Conservation (phyloP, 345 rosid genomes). For the Dipteronia sinensis region DNA sequence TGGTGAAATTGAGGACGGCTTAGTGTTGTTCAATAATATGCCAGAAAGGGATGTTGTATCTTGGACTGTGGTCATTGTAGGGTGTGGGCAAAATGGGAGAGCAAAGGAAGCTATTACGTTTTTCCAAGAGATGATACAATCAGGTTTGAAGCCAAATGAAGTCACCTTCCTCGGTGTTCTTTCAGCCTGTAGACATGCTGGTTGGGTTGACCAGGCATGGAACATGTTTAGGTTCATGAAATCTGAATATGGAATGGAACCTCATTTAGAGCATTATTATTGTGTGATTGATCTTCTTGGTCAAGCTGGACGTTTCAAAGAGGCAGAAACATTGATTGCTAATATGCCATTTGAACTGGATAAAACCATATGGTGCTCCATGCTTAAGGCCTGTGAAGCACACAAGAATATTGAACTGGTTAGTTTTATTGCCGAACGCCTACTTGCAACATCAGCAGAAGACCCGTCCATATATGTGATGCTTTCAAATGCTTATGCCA, state of each 20-base stretch:
- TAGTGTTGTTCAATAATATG: slow-evolving; percentile 45
- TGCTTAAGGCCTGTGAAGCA: slow-evolving; percentile 67
- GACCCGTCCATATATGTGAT: slow-evolving; percentile 64
- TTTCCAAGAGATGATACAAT: slow-evolving; percentile 52
- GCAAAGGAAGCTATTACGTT: slow-evolving; percentile 50
- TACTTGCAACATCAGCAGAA: slow-evolving; percentile 40
- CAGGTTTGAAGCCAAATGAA: slow-evolving; percentile 65
- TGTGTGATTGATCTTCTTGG: slow-evolving; percentile 74
- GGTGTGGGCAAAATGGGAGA: slow-evolving; percentile 78
- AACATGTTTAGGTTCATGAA: slow-evolving; percentile 51
- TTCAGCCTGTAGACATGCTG: slow-evolving; percentile 73
- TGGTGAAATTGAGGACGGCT: slow-evolving; percentile 58
- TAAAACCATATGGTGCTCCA: slow-evolving; percentile 68
- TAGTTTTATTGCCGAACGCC: slow-evolving; percentile 39
- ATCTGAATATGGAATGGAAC: slow-evolving; percentile 49
- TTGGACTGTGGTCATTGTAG: slow-evolving; percentile 74
- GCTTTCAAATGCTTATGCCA: slow-evolving; percentile 69
- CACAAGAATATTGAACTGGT: slow-evolving; percentile 49
- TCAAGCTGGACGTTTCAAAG: slow-evolving; percentile 59
- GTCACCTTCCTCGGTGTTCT: slow-evolving; percentile 71
- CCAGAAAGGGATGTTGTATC: slow-evolving; percentile 57
- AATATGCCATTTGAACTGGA: slow-evolving; percentile 63
- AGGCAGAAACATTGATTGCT: slow-evolving; percentile 49
- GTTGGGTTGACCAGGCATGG: slow-evolving; percentile 59
- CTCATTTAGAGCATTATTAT: slow-evolving; percentile 66